Base-by-base conservation (phyloP, 1,284 basidiomycete species). In the Cronartium quercuum region DNA sequence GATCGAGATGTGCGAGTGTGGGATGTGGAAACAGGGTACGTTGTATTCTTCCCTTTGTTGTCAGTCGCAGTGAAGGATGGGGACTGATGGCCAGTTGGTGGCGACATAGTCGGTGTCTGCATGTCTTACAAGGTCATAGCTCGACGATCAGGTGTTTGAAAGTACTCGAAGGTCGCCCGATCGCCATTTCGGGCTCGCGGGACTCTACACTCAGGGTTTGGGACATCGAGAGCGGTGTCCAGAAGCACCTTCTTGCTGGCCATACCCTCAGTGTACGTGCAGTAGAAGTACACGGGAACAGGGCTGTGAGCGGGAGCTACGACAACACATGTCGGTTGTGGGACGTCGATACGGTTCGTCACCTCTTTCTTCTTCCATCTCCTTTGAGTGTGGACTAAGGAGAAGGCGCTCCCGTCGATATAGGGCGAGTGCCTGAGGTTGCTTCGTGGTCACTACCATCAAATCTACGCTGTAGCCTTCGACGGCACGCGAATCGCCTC, bases 401-500 rank as follows among this genome's bases (percentile, higher is more conserved):
- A 55, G 18, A 55, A 55, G 51, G 29, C n/a, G 10, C 18, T 55
- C 6, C n/a, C 15, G 0, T 55, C 29, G 18, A 21, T n/a, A 41
- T 35, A 76, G 0, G 91, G 92, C 12, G 86, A 88, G 80, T 96
- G 94, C 81, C 78, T 95, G 51, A 90, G 91, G 76, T 86, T 92
- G 29, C 87, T 98, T 47, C 81, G 86, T n/a, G 95, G 95, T 0
- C 95, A 98, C 82, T 88, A 89, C 77, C 89, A 92, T 80, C 91
- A 95, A 83, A 91, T 98, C 51, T 98, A 98, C 81, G 89, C 90
- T 0, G 90, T 98, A 29, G 92, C 93, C 0, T 97, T 94, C 78
- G 93, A 97, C 80, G 94, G 95, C 1, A 83, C 87, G 34, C 85
- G 88, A 37, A 87, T 97, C 42, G 92, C 90, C 0, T 92, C 91